Conservation (phyloP, 805 yeast species). For the Nakazawaea populi region DNA sequence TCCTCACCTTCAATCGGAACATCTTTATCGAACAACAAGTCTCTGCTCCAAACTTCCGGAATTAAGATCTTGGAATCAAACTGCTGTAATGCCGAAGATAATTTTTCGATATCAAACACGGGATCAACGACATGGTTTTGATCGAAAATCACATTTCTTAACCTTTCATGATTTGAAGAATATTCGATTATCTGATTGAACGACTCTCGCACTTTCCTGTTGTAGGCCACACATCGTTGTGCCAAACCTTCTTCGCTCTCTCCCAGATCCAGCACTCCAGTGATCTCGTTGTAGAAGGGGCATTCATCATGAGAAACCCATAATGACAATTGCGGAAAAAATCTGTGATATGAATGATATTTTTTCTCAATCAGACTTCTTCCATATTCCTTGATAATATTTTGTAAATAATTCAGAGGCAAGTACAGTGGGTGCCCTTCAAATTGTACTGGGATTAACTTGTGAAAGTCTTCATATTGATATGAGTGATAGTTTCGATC, state of each 20-base stretch:
- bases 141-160: slow-evolving; percentile 1
- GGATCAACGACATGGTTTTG: background rate
- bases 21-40: slow-evolving; percentile 1
- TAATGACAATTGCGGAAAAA: slow-evolving; percentile 14
- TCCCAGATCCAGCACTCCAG: background rate
- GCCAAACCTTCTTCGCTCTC: slow-evolving; percentile 1
- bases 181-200: background rate
- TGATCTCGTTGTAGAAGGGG: background rate
- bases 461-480: slow-evolving; percentile 40
- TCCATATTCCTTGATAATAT: slow-evolving; percentile 32
- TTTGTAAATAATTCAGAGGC: slow-evolving; percentile 31
- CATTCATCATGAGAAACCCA: slow-evolving; percentile 22
- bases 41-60: slow-evolving; percentile 4
- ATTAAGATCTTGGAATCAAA: background rate
- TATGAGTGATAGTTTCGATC: slow-evolving; percentile 58
- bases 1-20: background rate
- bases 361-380: slow-evolving; percentile 15
- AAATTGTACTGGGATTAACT: slow-evolving; percentile 47
- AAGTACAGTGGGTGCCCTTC: slow-evolving; percentile 50
- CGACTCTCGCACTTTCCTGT: background rate
- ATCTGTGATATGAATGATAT: slow-evolving; percentile 17
- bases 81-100: background rate
- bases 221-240: slow-evolving; percentile 2
- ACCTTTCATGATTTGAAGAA: background rate
- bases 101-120: background rate